Conservation (phyloP, 306 rosid genomes). For the Quillaja saponaria region DNA sequence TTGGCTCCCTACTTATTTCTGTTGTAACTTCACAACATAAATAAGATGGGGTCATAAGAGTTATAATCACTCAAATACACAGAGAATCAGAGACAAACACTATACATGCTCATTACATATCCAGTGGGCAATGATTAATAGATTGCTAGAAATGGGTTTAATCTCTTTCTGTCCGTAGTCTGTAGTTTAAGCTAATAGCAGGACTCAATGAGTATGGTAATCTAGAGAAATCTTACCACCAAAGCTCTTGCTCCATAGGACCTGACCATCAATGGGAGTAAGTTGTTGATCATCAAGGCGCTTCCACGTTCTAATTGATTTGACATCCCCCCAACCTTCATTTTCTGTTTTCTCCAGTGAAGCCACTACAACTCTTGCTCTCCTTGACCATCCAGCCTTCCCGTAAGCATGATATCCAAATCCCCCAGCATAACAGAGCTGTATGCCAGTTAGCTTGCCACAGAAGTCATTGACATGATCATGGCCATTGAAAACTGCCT, state of each 20-base stretch:
- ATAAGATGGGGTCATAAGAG: not conserved
- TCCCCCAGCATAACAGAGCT: constrained; percentile 87
- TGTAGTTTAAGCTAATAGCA: constrained; percentile 26
- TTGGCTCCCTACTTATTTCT: no score
- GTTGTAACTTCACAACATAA: no score
- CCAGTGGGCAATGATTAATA: constrained; percentile 4
- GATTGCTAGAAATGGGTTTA: constrained; percentile 1
- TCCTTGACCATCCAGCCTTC: constrained; percentile 90
- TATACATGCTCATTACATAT: constrained; percentile 1
- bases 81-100: constrained; percentile 9
- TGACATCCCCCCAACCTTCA: constrained; percentile 73
- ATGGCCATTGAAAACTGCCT: constrained; percentile 85
- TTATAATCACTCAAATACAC: not conserved
- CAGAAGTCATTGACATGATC: constrained; percentile 95
- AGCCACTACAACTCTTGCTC: constrained; percentile 82
- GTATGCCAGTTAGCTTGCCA: constrained; percentile 60
- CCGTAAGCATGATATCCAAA: constrained; percentile 98
- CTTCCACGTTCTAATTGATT: constrained; percentile 86
- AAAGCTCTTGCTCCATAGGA: constrained; percentile 73
- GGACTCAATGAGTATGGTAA: constrained; percentile 1
- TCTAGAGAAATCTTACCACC: constrained; percentile 45
- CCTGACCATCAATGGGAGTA: constrained; percentile 56
- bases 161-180: constrained; percentile 1
- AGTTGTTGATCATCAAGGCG: constrained; percentile 76
- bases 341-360: constrained; percentile 56